Evolutionary conservation across 2,329 filamentous ascomycete genomes (phyloP), one percentile per base, ranked within the genome.

Genomic region (Cladosporium sp.): DNA sequence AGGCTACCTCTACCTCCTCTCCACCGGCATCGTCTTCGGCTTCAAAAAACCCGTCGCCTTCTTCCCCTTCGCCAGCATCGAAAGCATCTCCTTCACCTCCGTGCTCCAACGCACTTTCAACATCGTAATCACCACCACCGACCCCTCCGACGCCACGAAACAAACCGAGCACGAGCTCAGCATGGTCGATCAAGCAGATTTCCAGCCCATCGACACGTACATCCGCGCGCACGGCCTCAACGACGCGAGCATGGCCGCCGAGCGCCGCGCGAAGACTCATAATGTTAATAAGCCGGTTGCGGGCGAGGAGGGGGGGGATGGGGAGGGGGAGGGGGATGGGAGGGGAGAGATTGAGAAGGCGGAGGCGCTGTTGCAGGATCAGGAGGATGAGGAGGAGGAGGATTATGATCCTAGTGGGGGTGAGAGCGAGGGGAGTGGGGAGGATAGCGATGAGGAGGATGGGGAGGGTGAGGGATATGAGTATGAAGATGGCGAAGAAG

Each of bases 91-190:
- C 46, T 89, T 89, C 77, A 89, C 86, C 4, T 86, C 84, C 48
- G 85, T 89, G 21, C 79, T 89, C 7, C 86, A 88, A 70, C 84
- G 87, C 36, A 89, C 87, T 0, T 89, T 89, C 79, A 89, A 89
- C 70, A 81, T 89, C 36, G 86, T 86, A 70, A 82, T 89, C 64
- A 73, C 79, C 18, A 65, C 69, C 7, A 14, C 34, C 49, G 65
- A 66, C 34, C 30, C 57, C 16, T 23, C 63, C 30, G 80, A 81
- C 32, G 1, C 26, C 51, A 21, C 30, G 1, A 76, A 77, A 1
- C 81, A 86, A 70, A 53, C 58, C 18, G 87, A 89, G 68, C 79
- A 86, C 21, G 87, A 89, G 69, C 88, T 89, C 69, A 84, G 83
- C 49, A 89, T 89, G 87, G 78, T 89, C 49, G 87, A 89, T 68